Conservation (phyloP, 257 asterid genomes). For the Sherardia arvensis region DNA sequence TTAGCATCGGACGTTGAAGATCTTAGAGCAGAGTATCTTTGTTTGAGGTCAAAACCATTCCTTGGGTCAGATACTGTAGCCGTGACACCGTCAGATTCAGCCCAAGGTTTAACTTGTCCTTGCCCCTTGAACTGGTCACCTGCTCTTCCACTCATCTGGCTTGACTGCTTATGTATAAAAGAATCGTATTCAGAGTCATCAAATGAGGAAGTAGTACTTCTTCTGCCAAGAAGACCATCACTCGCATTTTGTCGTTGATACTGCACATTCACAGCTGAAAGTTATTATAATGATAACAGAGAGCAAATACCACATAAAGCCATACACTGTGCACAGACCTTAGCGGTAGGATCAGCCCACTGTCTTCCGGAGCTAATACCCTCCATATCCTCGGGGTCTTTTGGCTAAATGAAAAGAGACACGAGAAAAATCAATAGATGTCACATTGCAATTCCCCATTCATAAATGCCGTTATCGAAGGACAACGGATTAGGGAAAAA, state of each 20-base stretch:
- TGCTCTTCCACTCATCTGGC: slow-evolving; percentile 32
- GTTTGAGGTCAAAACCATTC: slow-evolving; percentile 51
- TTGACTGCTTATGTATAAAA: slow-evolving; percentile 29
- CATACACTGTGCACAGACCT: slow-evolving; percentile 26
- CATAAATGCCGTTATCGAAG: neutral
- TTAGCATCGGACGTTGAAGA: slow-evolving; percentile 28
- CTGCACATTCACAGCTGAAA: slow-evolving; percentile 30
- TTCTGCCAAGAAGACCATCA: slow-evolving; percentile 34
- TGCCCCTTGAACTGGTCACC: slow-evolving; percentile 40
- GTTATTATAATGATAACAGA: slow-evolving; percentile 1
- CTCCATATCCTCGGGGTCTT: slow-evolving; percentile 44
- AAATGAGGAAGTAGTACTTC: slow-evolving; percentile 27
- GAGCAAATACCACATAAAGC: slow-evolving; percentile 2
- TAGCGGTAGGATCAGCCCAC: slow-evolving; percentile 44
- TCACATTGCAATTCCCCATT: neutral
- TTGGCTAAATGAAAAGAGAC: slow-evolving; percentile 29
- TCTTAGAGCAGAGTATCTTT: slow-evolving; percentile 28
- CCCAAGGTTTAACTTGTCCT: slow-evolving; percentile 50
- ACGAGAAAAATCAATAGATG: neutral
- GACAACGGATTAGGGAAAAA: no score
- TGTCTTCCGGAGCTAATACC: slow-evolving; percentile 47
- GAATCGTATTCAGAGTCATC: slow-evolving; percentile 48
- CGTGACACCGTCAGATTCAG: slow-evolving; percentile 30
- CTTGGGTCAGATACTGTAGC: slow-evolving; percentile 37
- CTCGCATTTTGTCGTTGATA: slow-evolving; percentile 34